Conservation (phyloP, 2,329 filamentous ascomycete species). For the Berkeleyomyces rouxiae region DNA sequence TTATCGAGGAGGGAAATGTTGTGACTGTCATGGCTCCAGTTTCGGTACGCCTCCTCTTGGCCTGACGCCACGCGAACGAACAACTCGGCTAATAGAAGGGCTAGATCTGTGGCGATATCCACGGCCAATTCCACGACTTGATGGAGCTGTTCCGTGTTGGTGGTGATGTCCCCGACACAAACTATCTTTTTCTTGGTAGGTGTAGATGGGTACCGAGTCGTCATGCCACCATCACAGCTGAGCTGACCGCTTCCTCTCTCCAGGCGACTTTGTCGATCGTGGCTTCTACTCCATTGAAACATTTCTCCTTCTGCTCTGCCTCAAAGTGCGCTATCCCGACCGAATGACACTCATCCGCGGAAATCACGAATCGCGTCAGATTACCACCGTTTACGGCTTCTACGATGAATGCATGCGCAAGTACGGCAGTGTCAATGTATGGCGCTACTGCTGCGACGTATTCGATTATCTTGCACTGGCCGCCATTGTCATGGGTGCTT, state of each 20-base stretch:
- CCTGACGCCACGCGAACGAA: slow-evolving; percentile 11
- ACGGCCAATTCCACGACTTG: slow-evolving; percentile 89
- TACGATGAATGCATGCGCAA: slow-evolving; percentile 95
- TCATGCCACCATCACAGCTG: slow-evolving; percentile 5
- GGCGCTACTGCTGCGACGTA: slow-evolving; percentile 92
- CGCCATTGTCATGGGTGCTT: slow-evolving; percentile 77
- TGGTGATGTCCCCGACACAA: slow-evolving; percentile 85
- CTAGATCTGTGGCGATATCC: slow-evolving; percentile 89
- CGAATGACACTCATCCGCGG: slow-evolving; percentile 91
- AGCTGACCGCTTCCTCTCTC: slow-evolving; percentile 3
- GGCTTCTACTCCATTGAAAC: slow-evolving; percentile 97
- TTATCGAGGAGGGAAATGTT: slow-evolving; percentile 96
- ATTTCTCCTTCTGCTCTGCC: slow-evolving; percentile 82
- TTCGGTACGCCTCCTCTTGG: slow-evolving; percentile 42
- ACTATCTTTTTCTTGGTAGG: slow-evolving; percentile 88
- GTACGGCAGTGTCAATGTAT: slow-evolving; percentile 92
- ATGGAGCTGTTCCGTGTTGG: slow-evolving; percentile 95
- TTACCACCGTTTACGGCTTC: slow-evolving; percentile 94
- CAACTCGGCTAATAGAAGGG: background rate
- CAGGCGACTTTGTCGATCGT: slow-evolving; percentile 91
- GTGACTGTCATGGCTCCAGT: slow-evolving; percentile 90
- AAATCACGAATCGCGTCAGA: slow-evolving; percentile 91
- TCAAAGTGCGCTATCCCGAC: slow-evolving; percentile 94
- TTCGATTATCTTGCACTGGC: slow-evolving; percentile 93
- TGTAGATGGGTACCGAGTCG: background rate